Evolutionary conservation across 176 grass and related monocot genomes (phyloP), one percentile per base, ranked within the genome.

Genomic region (Pontederia crassipes): DNA sequence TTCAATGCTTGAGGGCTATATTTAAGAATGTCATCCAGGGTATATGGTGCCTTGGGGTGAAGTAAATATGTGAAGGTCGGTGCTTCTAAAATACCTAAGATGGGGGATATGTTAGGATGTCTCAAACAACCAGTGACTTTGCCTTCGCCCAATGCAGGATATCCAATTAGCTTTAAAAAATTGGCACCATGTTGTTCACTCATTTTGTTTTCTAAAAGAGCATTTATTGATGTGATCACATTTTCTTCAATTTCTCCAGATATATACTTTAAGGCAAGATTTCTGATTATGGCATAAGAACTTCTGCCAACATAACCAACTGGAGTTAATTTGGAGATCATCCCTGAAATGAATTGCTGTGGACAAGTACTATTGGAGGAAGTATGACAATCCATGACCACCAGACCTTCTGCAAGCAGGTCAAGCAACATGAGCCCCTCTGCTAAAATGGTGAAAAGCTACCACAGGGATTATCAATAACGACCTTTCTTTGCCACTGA

Each of bases 71-170:
- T 69, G 62, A 60, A 84, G 49, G 70, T 58, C 15, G 64, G 54
- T 82, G 78, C 55, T 79, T 86, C 77, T 77, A 95, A 15, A 62
- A 95, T 28, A 64, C 80, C 77, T 77, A 95, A 71, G 57, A 89
- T 40, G 65, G 90, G 86, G 78, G 72, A 84, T 46, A 95, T 86
- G 67, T 89, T 89, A 46, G 90, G 86, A 73, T 95, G 86, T 58
- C 86, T 79, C 72, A 95, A 75, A 76, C 54, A 49, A 27, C 77
- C 77, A 65, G 69, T 71, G 58, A 58, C 55, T 78, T 71, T 61
- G 52, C 75, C 71, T 52, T 74, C 83, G 84, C 87, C 72, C 2
- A 79, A 87, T 77, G 80, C 66, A 51, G 78, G 78, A 80, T 82
- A 96, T 73, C 83, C 83, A 82, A 85, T 72, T 75, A 72, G 83